phyloP scores from a whole-genome alignment of 2,329 filamentous ascomycete genomes.

The Trichoderma sp. region DNA sequence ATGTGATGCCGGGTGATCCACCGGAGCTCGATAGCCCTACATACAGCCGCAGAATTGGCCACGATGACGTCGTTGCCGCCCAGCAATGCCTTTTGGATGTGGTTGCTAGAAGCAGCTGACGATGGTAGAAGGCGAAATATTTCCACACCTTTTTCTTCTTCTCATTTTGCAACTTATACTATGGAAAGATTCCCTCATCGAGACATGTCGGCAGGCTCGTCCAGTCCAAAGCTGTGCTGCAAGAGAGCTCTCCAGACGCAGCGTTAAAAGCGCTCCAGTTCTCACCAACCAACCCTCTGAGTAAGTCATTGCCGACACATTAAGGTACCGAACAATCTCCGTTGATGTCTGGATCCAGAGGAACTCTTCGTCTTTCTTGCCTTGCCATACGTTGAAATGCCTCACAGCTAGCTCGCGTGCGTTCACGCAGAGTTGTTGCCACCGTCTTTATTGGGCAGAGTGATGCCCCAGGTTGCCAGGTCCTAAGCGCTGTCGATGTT shows the following conservation, averaged over 20 bases:
- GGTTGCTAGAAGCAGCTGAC: not conserved
- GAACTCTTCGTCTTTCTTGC: not conserved
- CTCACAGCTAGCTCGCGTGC: not conserved
- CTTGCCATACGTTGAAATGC: not conserved
- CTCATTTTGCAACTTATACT: not conserved
- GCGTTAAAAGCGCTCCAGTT: not conserved
- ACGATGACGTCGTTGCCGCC: constrained; percentile 9
- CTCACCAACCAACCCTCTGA: not conserved
- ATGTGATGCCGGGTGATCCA: not conserved
- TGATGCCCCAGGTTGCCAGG: not conserved
- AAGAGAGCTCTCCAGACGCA: not conserved
- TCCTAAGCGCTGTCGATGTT: not conserved
- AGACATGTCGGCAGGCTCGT: not conserved
- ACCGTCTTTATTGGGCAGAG: not conserved
- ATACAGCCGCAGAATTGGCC: not conserved
- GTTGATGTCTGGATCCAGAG: not conserved
- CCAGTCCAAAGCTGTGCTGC: not conserved
- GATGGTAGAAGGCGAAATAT: not conserved
- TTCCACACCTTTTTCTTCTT: not conserved
- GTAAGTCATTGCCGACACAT: too few species aligned
- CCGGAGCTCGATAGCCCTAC: not conserved
- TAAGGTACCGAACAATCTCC: not conserved
- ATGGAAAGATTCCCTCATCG: not conserved
- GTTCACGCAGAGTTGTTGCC: not conserved
- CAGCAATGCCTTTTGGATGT: not conserved